Base-by-base conservation (phyloP, 208 protist genomes). In the Trypanosoma boissoni region DNA sequence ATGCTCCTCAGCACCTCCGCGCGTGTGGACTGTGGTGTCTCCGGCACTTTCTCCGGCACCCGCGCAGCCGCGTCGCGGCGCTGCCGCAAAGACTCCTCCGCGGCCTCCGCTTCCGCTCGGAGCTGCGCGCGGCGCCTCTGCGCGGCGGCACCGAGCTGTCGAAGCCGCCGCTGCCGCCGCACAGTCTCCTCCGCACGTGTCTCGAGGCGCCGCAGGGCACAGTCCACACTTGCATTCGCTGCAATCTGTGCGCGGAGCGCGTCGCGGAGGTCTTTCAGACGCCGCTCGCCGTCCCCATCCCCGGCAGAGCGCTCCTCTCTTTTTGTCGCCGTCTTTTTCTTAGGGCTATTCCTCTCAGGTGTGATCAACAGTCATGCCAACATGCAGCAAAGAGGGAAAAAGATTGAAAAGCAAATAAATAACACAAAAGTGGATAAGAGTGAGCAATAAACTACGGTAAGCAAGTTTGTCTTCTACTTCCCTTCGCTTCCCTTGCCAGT, bases 71-170 rank as follows among this genome's bases (percentile, higher is more conserved):
- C n/a, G n/a, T n/a, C n/a, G n/a, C n/a, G n/a, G n/a, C n/a, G n/a
- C n/a, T n/a, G n/a, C n/a, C n/a, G n/a, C n/a, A n/a, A n/a, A n/a
- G n/a, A n/a, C 27, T 27, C 28, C 24, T 65, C 50, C 12, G 59
- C 36, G 12, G 26, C 39, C 20, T 55, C 26, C 2, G 50, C 34
- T 1, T 65, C 59, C 5, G 8, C 16, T 27, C 51, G 21, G 0
- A 65, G 39, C 37, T 51, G 48, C 26, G 59, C 28, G 28, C 48
- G 43, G 23, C 59, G 32, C 37, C 50, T 56, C 48, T 57, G 55
- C 9, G 59, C 59, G 0, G 50, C 59, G 27, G 36, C 28, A 39
- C 12, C 20, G 4, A 65, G 24, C 18, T 21, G 37, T 34, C 21
- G 41, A 0, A 65, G 16, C 9, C 20, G 20, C 29, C 50, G 50